Evolutionary conservation across 345 rosid genomes (phyloP).

Genomic region (Gossypium bickii): DNA sequence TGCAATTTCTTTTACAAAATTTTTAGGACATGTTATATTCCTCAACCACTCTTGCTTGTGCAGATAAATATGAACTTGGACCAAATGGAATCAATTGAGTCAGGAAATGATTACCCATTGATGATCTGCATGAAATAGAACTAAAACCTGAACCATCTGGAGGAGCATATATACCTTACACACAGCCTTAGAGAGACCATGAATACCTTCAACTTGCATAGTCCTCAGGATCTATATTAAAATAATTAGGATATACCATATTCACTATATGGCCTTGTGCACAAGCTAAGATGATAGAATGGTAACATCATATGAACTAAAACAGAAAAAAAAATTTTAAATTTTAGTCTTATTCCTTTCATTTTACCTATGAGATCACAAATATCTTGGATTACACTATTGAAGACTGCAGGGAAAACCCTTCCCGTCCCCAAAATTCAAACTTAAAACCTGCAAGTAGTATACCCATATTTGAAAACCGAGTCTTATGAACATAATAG

Average conservation of each 20-base stretch:
- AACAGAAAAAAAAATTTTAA: background rate
- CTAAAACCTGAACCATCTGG: slow-evolving; percentile 87
- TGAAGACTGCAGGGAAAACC: background rate
- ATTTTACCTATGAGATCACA: background rate
- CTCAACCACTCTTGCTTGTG: slow-evolving; percentile 81
- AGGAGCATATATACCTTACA: slow-evolving; percentile 49
- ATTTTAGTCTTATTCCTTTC: background rate
- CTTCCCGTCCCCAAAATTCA: background rate
- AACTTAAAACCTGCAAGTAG: background rate
- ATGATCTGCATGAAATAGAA: slow-evolving; percentile 58
- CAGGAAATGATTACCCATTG: slow-evolving; percentile 41
- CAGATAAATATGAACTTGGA: slow-evolving; percentile 78
- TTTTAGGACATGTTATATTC: slow-evolving; percentile 78
- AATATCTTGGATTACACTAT: background rate
- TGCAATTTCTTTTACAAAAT: slow-evolving; percentile 48
- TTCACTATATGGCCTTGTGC: background rate
- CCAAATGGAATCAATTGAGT: slow-evolving; percentile 67
- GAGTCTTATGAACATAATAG: background rate
- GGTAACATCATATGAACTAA: background rate
- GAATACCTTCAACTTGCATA: slow-evolving; percentile 88
- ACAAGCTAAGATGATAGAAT: slow-evolving; percentile 1
- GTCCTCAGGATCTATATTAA: slow-evolving; percentile 62
- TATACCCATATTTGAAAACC: background rate
- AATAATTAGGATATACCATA: slow-evolving; percentile 10
- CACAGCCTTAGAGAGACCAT: slow-evolving; percentile 71